phyloP scores from a whole-genome alignment of 768 basidiomycete species.

The Pleurotus cornucopiae region DNA sequence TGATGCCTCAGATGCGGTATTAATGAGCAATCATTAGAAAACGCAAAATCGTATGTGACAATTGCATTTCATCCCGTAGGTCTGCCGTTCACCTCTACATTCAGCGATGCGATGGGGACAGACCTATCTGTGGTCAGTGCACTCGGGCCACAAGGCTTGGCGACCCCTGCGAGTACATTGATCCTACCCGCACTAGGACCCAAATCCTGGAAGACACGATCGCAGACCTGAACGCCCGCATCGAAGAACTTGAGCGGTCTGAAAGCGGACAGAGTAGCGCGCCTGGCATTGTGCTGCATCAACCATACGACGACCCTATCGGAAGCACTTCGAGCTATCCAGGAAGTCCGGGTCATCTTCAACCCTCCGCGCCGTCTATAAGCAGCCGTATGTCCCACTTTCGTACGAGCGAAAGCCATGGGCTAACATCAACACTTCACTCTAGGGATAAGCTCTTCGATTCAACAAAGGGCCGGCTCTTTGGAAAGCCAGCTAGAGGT shows the following conservation, averaged over 20 bases:
- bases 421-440: background rate
- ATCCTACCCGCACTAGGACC: conserved; percentile 31
- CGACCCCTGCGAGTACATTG: conserved; percentile 57
- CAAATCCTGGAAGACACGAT: conserved; percentile 45
- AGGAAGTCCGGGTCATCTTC: background rate
- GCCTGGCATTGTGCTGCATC: background rate
- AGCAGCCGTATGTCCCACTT: background rate
- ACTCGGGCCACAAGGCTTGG: conserved; percentile 31
- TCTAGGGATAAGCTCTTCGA: background rate
- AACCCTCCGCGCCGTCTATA: background rate
- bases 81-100: background rate
- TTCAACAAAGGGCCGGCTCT: background rate
- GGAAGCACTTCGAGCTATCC: background rate
- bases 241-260: conserved; percentile 35
- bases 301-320: background rate
- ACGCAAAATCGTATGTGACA: conserved; percentile 4
- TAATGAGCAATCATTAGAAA: background rate
- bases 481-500: background rate
- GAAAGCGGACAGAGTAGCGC: conserved; percentile 7
- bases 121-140: conserved; percentile 51
- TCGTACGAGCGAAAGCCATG: too few species aligned
- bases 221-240: conserved; percentile 34
- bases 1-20: background rate
- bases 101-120: conserved; percentile 50
- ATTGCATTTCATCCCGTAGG: background rate